Evolutionary conservation across 164 flowering plant species (phyloP), one percentile per base, ranked within the genome.

Genomic region (Brasenia schreberi): DNA sequence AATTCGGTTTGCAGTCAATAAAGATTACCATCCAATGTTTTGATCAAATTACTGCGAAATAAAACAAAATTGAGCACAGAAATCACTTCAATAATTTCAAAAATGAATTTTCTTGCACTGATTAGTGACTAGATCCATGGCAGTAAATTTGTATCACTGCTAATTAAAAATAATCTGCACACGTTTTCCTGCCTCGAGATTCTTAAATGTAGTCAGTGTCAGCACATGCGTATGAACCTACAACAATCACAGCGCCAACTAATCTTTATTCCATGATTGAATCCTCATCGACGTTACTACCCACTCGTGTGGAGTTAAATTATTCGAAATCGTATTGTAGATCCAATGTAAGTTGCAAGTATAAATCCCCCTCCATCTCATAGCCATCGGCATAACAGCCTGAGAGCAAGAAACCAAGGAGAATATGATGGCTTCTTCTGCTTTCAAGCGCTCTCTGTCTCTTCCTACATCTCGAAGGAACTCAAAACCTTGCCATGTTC

Each of bases 401-500:
- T 14, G 9, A 45, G 53, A 49, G 16, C 12, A 49, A 5, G 56
- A 49, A 49, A 14, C 2, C 9, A 49, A 49, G 56, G 9, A 49
- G 56, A 49, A 49, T 9, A 49, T 49, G 56, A 14, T 49, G 56
- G 3, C 53, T 7, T 49, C 56, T 49, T 49, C 56, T 9, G 2
- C 56, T 49, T 49, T 49, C 12, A 49, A 14, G 12, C 56, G 56
- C 16, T 49, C 56, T 1, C 16, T 49, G 12, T 49, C 56, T 9
- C 12, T 49, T 49, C 56, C 56, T 49, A 49, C 56, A 49, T 33
- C 39, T 33, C 39, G 56, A 49, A 14, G 56, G 10, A 49, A 14
- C 56, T 33, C 56, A 5, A 76, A 73, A 56, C 56, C 87, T 17
- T 76, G 79, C 65, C 95, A 88, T 67, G 81, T 77, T 60, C 79